Conservation (phyloP, 495 filamentous ascomycete species). For the Bryoglossum gracile region DNA sequence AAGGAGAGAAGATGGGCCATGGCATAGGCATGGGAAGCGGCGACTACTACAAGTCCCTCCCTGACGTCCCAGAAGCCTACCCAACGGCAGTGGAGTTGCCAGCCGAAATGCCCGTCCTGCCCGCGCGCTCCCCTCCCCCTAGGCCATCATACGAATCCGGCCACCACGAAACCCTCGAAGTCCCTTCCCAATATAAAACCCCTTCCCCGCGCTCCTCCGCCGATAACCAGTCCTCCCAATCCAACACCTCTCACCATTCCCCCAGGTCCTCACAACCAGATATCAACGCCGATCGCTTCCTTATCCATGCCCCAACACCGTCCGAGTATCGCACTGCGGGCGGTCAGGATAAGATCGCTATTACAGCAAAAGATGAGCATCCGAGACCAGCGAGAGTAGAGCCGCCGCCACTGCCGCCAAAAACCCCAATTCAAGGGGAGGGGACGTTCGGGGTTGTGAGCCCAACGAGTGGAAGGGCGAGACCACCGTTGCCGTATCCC, state of each 20-base stretch:
- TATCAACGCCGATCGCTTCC: constrained; percentile 37
- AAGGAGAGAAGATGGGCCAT: constrained; percentile 1
- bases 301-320: constrained; percentile 47
- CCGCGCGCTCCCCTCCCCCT: constrained; percentile 17
- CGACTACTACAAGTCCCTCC: constrained; percentile 8
- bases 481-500: constrained; percentile 61
- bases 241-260: background rate
- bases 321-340: constrained; percentile 40
- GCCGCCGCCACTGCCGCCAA: constrained; percentile 77
- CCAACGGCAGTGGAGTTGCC: constrained; percentile 57
- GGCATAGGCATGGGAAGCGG: background rate
- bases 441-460: no score
- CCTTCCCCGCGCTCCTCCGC: constrained; percentile 28
- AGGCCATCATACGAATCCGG: constrained; percentile 25
- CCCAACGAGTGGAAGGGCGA: constrained; percentile 11
- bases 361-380: constrained; percentile 51
- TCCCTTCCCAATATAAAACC: constrained; percentile 28
- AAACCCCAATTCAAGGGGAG: constrained; percentile 65
- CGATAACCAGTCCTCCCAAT: constrained; percentile 10
- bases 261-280: constrained; percentile 22
- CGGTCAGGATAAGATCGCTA: constrained; percentile 53
- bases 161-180: constrained; percentile 24
- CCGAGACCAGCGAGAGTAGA: constrained; percentile 36
- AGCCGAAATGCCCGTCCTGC: constrained; percentile 42
- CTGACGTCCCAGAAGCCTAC: constrained; percentile 31